These are phyloP conservation scores for Nissolia schottii DNA, from an alignment of 306 rosid genomes.

Conservation along the genomic window DNA sequence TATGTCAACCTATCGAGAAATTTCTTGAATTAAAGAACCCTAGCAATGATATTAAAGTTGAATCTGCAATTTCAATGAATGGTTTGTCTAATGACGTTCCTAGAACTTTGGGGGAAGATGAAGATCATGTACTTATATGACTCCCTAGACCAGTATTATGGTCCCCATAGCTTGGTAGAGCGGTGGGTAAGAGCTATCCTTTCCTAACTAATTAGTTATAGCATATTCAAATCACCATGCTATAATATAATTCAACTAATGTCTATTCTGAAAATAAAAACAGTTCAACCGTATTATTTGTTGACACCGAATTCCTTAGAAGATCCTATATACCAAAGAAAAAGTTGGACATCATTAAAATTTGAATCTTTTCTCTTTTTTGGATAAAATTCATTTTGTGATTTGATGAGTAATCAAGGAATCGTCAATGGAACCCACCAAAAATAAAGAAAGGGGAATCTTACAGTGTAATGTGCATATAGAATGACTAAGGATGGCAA, in stretches of 20 bases:
- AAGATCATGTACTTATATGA: conserved; percentile 24
- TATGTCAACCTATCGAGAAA: conserved; percentile 68
- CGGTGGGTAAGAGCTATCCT: conserved; percentile 99
- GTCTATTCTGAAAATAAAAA: background rate
- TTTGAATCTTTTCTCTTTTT: too few relatives aligned
- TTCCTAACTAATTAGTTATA: conserved; percentile 11
- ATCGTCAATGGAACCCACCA: too few relatives aligned
- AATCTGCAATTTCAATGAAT: conserved; percentile 24
- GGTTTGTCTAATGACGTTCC: conserved; percentile 21
- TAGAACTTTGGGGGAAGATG: conserved; percentile 25
- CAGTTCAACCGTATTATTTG: background rate
- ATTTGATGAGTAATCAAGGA: too few relatives aligned
- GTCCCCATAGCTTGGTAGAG: conserved; percentile 77
- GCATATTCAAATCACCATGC: background rate
- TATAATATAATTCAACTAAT: background rate
- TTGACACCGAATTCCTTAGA: conserved; percentile 35
- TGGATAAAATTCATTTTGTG: too few relatives aligned
- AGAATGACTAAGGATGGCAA: too few relatives aligned
- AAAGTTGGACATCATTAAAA: too few relatives aligned
- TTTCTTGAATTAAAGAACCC: conserved; percentile 68
- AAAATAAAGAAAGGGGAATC: too few relatives aligned
- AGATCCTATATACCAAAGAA: too few relatives aligned
- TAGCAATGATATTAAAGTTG: conserved; percentile 21
- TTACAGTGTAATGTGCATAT: too few relatives aligned
- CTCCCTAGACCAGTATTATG: conserved; percentile 52